A percentile compares a stretch with the other conserved stretches of the same genome.
Evolutionary conservation across 2,329 filamentous ascomycete species (phyloP).

Genomic region (Teratosphaeria pseudoeucalypti): DNA sequence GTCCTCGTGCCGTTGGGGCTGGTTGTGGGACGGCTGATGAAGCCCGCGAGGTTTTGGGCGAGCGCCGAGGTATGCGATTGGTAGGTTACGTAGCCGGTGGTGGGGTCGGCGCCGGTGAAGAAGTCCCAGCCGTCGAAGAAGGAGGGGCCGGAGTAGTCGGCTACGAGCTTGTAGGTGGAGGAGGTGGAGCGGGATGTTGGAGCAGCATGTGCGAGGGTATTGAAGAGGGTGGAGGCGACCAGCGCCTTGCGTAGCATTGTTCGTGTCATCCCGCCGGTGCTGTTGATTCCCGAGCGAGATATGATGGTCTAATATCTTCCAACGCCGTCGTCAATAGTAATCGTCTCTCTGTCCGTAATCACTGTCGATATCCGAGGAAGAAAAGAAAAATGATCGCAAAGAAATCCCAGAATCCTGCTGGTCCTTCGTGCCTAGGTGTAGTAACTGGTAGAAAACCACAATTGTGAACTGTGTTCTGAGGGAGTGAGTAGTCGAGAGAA

Average conservation of each 20-base stretch:
- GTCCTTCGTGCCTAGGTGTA: neutral
- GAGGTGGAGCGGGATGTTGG: neutral
- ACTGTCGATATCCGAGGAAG: neutral
- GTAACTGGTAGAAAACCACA: neutral
- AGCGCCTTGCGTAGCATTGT: conserved; percentile 6
- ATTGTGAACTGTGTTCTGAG: neutral
- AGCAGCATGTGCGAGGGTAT: conserved; percentile 4
- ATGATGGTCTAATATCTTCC: neutral
- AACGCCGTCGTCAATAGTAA: neutral
- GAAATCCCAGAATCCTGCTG: neutral
- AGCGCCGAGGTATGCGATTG: conserved; percentile 21
- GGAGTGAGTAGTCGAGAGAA: neutral
- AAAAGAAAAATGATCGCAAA: neutral
- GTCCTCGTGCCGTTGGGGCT: conserved; percentile 14
- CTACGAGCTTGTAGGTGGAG: conserved; percentile 18
- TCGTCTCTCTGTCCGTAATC: neutral
- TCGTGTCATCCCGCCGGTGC: neutral
- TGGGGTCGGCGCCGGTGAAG: conserved; percentile 35
- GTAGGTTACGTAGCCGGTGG: conserved; percentile 27
- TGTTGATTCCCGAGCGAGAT: neutral
- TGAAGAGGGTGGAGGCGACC: conserved; percentile 7
- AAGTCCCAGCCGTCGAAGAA: conserved; percentile 38
- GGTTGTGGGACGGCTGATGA: conserved; percentile 27
- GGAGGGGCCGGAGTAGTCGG: conserved; percentile 21
- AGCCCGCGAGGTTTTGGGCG: conserved; percentile 28